Percentiles rank a stretch among this genome's conserved stretches.
Conservation (phyloP, 2,329 filamentous ascomycete genomes). For the Emmonsia crescens region DNA sequence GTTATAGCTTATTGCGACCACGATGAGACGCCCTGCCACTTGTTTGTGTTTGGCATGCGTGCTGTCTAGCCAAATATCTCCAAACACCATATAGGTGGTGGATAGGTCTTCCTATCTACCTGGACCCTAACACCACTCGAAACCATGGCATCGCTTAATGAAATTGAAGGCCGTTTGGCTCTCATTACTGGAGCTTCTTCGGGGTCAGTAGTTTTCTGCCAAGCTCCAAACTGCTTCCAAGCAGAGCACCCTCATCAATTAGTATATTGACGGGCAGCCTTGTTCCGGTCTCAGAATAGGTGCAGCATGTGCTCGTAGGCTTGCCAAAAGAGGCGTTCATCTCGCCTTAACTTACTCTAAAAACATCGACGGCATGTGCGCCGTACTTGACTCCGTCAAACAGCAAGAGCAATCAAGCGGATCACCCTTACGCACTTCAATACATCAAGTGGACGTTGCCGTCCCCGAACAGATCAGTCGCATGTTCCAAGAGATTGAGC, state of each 20-base stretch:
- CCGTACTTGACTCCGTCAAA: constrained; percentile 35
- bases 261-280: neutral
- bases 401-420: constrained; percentile 12
- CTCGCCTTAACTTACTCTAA: constrained; percentile 51
- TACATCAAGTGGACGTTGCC: constrained; percentile 49
- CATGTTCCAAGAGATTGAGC: constrained; percentile 46
- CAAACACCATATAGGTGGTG: neutral
- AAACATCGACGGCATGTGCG: constrained; percentile 38
- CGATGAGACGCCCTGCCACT: neutral
- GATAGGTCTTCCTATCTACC: neutral
- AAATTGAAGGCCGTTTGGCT: constrained; percentile 44
- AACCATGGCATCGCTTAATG: constrained; percentile 29
- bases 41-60: neutral
- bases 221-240: neutral
- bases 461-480: constrained; percentile 42
- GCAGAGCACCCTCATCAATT: neutral
- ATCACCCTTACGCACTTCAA: constrained; percentile 37
- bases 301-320: constrained; percentile 45
- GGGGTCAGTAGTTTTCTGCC: constrained; percentile 36
- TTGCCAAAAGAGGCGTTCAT: constrained; percentile 42
- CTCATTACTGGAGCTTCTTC: constrained; percentile 52
- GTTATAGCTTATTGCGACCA: neutral
- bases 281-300: constrained; percentile 42
- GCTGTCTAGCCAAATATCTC: neutral
- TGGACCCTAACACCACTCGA: constrained; percentile 7